Evolutionary conservation across 805 yeast genomes (phyloP), one percentile per base, ranked within the genome.

Genomic region (Nakazawaea laoshanensis): DNA sequence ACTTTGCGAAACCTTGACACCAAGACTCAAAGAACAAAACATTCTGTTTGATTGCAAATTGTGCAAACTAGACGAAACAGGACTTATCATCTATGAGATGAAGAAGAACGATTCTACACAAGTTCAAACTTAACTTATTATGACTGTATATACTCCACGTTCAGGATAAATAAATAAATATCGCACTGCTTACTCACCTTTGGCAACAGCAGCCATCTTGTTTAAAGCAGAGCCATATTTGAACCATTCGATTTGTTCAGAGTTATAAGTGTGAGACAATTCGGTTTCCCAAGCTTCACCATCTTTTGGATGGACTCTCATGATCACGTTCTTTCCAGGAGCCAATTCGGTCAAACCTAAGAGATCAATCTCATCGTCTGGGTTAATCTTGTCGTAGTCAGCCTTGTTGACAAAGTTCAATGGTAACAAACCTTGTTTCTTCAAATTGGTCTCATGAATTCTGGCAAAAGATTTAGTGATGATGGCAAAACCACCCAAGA

Each of bases 341-440:
- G 96, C 83, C 47, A 87, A 71, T 42, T 71, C 77, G 40, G 77
- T 68, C 57, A 89, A 74, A 37, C 96, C 97, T 41, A 84, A 50
- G 46, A 92, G 72, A 63, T 86, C 95, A 54, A 89, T 74, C 56
- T 74, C 81, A 67, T 89, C 98, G 46, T 77, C 80, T 60, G 88
- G 85, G 67, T 83, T 71, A 62, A 89, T 88, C 73, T 72, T 83
- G 69, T 89, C 96, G 67, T 92, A 89, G 63, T 81, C 97, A 47
- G 75, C 86, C 52, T 77, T 78, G 55, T 89, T 70, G 58, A 70
- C 78, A 55, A 92, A 89, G 79, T 86, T 89, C 67, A 89, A 80
- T 63, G 98, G 97, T 63, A 89, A 75, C 59, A 89, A 70, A 77
- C 98, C 98, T 73, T 89, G 98, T 71, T 89, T 89, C 88, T 89